Base-by-base conservation (phyloP, 2,329 filamentous ascomycete genomes). In the Phyllosticta capitalensis region DNA sequence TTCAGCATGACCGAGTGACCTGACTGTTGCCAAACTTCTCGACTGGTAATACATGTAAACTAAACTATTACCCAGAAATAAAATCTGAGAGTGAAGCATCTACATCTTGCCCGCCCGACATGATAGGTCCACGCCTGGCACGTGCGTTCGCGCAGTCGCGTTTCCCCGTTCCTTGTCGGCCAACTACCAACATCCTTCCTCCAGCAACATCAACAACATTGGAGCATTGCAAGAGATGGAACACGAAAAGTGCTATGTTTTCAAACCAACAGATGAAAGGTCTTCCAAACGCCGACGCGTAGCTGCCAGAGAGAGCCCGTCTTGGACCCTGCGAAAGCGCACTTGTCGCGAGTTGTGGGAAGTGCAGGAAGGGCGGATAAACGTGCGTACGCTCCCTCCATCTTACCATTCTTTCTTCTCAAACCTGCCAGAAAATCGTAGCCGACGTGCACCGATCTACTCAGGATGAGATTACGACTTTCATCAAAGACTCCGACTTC, bases 311-410 rank as follows among this genome's bases (percentile, higher is more conserved):
- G 69, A 73, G 48, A 49, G 52, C 49, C 61, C 68, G n/a, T 72
- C 72, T 2, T 73, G 69, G 69, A 61, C 64, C 26, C 72, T 84
- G 56, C 80, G 89, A 21, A 78, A 84, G 67, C 72, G 77, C 52
- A 75, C 83, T 2, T 92, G 85, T 70, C 74, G 83, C 55, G 72
- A 78, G 57, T 76, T 83, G 55, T 94, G 90, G 90, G 72, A 75
- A 2, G 73, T 78, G 48, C 82, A 89, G 64, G 81, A 90, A 62
- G 70, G 73, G 52, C 80, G 82, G 24, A 86, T 92, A 55, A 80
- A 86, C 70, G 82, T 83, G 66, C 55, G 70, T 12, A n/a, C 48
- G 48, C 52, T 7, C 17, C n/a, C 22, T 12, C 12, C 20, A 20
- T n/a, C 22, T 45, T 10, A n/a, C 26, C 45, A 12, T 10, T 52